Evolutionary conservation across 345 rosid species (phyloP), one percentile per base, ranked within the genome.

Genomic region (Gossypium rotundifolium): DNA sequence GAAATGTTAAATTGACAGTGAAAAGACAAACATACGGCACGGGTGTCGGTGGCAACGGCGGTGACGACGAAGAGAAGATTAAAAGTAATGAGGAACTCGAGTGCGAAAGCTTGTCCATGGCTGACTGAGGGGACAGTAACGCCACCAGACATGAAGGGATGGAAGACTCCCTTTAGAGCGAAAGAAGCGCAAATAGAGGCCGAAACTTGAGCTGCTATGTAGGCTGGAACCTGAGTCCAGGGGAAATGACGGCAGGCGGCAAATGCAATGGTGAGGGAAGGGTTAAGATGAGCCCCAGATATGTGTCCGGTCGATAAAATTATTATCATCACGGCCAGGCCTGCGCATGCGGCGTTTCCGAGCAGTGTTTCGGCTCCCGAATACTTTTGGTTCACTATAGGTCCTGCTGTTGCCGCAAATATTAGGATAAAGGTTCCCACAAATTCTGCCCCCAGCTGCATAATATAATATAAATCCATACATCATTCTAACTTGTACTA

Each of bases 21-120:
- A 9, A 10, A 20, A 17, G 23, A 44, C 2, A 14, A 64, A 80
- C 87, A 48, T 85, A 94, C 99, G 63, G 99, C 99, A 0, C 99
- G 94, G 70, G 98, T 95, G 74, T 95, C 99, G 2, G 99, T 95
- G 46, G 99, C 98, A 0, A 95, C 99, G 2, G 97, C 98, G 40
- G 96, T 92, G 82, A 92, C 96, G 16, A 92, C 98, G 55, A 95
- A 95, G 70, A 95, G 74, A 80, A 95, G 98, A 77, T 84, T 91
- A 76, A 95, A 95, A 76, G 91, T 90, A 84, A 95, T 95, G 40
- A 95, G 74, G 67, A 95, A 95, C 87, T 95, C 99, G 33, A 93
- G 93, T 0, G 98, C 99, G 38, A 95, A 93, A 18, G 99, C 98
- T 81, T 95, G 96, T 51, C 93, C 96, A 2, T 60, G 14, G 74